Conservation (phyloP, 148 eudicot genomes). For the Chenopodium suecicum region DNA sequence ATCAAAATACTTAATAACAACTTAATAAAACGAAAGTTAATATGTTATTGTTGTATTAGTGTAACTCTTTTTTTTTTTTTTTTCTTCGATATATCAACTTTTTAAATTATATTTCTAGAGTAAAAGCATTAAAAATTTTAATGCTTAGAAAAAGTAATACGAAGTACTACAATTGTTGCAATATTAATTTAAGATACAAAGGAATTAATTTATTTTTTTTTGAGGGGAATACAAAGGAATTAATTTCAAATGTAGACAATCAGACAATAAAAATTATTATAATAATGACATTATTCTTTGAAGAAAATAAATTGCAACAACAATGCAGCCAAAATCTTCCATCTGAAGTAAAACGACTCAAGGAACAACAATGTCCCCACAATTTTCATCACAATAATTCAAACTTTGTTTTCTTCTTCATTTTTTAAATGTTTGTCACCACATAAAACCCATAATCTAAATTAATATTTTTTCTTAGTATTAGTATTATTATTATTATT, state of each 20-base stretch:
- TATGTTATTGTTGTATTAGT: too few species aligned
- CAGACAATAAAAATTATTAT: neutral
- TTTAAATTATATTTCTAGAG: too few species aligned
- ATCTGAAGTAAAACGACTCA: slow-evolving; percentile 3
- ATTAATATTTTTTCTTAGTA: neutral
- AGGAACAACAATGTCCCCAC: slow-evolving; percentile 5
- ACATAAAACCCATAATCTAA: neutral
- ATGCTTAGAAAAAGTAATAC: too few species aligned
- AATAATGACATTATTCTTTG: neutral
- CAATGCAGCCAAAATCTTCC: slow-evolving; percentile 18
- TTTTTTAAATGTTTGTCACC: neutral
- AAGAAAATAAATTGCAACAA: neutral
- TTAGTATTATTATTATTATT: neutral
- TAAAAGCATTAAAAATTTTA: too few species aligned
- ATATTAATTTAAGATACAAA: too few species aligned
- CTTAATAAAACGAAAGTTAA: too few species aligned
- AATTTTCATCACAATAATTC: neutral
- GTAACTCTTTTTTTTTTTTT: too few species aligned
- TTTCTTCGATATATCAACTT: too few species aligned
- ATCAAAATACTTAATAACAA: too few species aligned
- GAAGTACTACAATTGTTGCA: too few species aligned
- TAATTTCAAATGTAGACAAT: neutral
- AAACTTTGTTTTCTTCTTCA: neutral
- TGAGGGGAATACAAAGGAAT: too few species aligned
- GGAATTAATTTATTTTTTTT: too few species aligned